Evolutionary conservation across 1,139 yeast species (phyloP), one percentile per base, ranked within the genome.

Genomic region (Yamadazyma sp.): DNA sequence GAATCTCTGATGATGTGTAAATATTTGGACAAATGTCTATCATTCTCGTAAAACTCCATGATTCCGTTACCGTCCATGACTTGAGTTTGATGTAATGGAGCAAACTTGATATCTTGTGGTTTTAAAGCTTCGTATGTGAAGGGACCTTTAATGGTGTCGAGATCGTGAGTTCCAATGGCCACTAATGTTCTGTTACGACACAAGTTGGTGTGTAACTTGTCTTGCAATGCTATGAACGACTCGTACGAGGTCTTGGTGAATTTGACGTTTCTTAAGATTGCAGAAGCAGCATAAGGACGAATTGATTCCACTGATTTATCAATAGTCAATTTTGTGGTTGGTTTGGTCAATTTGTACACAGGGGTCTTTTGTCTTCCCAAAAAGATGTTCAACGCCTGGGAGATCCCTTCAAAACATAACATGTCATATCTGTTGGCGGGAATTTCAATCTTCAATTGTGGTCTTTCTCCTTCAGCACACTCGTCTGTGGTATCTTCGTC

Each of bases 381-480:
- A 59, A 87, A 94, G 60, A 89, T 95, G 57, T 89, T 89, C 58
- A 94, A 73, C 1, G 97, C 94, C 58, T 89, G 95, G 1, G 97
- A 88, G 62, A 94, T 90, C 57, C 99, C 99, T 66, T 94, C 99
- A 49, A 89, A 85, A 71, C 98, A 94, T 52, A 94, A 80, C 92
- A 94, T 82, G 62, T 92, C 99, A 58, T 92, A 94, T 70, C 98
- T 80, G 69, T 94, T 94, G 47, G 99, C 99, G 40, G 97, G 97
- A 49, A 94, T 83, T 63, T 94, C 99, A 56, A 94, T 89, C 69
- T 94, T 94, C 55, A 88, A 76, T 65, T 90, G 95, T 16, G 99
- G 97, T 62, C 97, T 87, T 67, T 90, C 97, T 33, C 78, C 82
- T 41, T 76, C 83, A 51, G 70, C 71, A 46, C 86, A 83, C 37